Conservation (phyloP, 2,329 filamentous ascomycete genomes). For the Pseudonectria buxi region DNA sequence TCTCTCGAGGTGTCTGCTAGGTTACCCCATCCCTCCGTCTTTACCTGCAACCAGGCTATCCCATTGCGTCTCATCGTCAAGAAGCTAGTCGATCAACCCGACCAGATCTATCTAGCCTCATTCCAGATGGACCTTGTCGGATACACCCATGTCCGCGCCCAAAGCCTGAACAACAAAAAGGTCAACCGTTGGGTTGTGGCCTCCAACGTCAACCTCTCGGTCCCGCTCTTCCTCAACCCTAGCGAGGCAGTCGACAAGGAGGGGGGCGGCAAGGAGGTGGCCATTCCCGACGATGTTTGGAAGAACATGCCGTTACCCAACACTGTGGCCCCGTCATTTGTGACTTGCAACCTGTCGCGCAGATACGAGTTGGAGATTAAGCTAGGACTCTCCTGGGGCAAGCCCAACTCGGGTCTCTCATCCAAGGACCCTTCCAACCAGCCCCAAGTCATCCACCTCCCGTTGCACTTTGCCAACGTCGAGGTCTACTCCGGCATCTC, state of each 20-base stretch:
- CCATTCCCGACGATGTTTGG: slow-evolving; percentile 70
- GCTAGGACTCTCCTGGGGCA: slow-evolving; percentile 70
- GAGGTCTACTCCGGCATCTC: slow-evolving; percentile 83
- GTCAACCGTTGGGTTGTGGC: slow-evolving; percentile 68
- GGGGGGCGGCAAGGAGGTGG: slow-evolving; percentile 58
- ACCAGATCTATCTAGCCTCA: slow-evolving; percentile 67
- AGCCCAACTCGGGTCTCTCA: slow-evolving; percentile 33
- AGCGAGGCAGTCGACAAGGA: slow-evolving; percentile 53
- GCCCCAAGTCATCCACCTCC: slow-evolving; percentile 70
- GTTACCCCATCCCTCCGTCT: slow-evolving; percentile 76
- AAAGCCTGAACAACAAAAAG: slow-evolving; percentile 66
- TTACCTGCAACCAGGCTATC: slow-evolving; percentile 83
- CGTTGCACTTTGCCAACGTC: slow-evolving; percentile 66
- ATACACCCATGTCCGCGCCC: slow-evolving; percentile 71
- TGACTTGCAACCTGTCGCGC: slow-evolving; percentile 79
- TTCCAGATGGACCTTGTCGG: slow-evolving; percentile 78
- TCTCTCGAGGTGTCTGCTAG: slow-evolving; percentile 72
- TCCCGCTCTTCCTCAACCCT: slow-evolving; percentile 55
- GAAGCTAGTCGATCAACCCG: slow-evolving; percentile 62
- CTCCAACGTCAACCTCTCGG: slow-evolving; percentile 62
- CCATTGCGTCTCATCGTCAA: slow-evolving; percentile 75
- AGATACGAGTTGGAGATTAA: slow-evolving; percentile 78
- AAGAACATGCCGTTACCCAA: slow-evolving; percentile 65
- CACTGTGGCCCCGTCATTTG: slow-evolving; percentile 79
- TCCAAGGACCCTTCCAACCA: slow-evolving; percentile 16